Conservation (phyloP, 1,284 basidiomycete genomes). For the Microbotryum saponariae region DNA sequence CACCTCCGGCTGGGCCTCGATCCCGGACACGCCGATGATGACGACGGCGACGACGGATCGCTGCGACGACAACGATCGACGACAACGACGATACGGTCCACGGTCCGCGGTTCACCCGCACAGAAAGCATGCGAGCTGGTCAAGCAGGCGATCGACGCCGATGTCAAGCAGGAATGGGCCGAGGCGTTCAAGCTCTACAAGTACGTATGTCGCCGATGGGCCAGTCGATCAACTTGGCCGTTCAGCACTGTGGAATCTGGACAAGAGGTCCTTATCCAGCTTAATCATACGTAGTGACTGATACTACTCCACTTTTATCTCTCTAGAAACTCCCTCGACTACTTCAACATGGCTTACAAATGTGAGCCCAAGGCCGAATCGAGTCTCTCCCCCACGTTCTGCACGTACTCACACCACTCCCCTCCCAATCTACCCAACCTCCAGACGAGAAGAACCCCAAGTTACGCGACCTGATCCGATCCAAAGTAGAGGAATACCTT, state of each 20-base stretch:
- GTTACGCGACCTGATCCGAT: conserved; percentile 76
- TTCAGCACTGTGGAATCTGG: conserved; percentile 23
- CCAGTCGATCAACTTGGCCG: conserved; percentile 1
- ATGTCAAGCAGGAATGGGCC: conserved; percentile 85
- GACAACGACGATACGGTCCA: background rate
- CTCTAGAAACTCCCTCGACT: conserved; percentile 91
- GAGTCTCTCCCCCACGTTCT: background rate
- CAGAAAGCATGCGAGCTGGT: conserved; percentile 93
- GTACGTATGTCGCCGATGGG: background rate
- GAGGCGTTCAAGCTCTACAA: conserved; percentile 77
- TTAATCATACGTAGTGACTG: too few species aligned
- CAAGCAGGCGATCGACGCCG: conserved; percentile 85
- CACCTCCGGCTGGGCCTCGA: background rate
- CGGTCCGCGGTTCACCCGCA: background rate
- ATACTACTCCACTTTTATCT: background rate
- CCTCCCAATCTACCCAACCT: too few species aligned
- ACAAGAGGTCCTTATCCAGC: too few species aligned
- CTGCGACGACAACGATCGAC: background rate
- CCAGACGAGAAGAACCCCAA: conserved; percentile 94
- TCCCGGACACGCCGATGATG: background rate
- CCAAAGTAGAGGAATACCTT: conserved; percentile 88
- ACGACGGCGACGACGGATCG: background rate
- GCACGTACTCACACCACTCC: background rate
- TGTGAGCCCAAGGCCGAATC: conserved; percentile 47
- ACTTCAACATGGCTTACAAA: conserved; percentile 88